These are phyloP conservation scores for Rostrohypoxylon terebratum DNA, from an alignment of 495 filamentous ascomycete genomes.

Conservation along the genomic window DNA sequence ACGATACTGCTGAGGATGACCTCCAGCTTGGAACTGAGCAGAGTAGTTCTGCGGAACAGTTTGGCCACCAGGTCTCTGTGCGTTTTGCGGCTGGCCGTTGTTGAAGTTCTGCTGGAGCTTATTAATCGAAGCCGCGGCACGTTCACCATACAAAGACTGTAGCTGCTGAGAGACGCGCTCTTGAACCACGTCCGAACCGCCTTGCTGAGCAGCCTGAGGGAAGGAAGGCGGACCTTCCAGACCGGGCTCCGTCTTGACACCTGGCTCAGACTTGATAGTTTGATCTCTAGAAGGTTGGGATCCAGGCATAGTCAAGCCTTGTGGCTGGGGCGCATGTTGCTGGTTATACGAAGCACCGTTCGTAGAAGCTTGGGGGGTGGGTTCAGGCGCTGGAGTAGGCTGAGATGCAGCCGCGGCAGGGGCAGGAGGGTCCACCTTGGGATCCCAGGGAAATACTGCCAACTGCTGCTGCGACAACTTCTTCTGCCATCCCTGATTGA, in stretches of 20 bases:
- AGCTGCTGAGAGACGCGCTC: constrained; percentile 60
- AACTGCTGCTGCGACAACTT: constrained; percentile 85
- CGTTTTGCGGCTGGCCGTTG: constrained; percentile 38
- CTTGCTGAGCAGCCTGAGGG: constrained; percentile 52
- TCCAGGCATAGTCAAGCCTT: constrained; percentile 51
- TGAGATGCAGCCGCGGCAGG: constrained; percentile 50
- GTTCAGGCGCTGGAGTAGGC: constrained; percentile 46
- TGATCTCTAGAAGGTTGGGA: constrained; percentile 55
- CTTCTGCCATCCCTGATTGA: constrained; percentile 86
- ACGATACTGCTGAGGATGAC: constrained; percentile 61
- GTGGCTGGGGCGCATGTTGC: constrained; percentile 51
- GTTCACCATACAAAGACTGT: constrained; percentile 75
- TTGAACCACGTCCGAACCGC: constrained; percentile 71
- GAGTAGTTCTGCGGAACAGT: constrained; percentile 48
- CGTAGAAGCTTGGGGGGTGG: constrained; percentile 43
- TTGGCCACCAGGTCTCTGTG: constrained; percentile 44
- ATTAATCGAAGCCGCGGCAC: constrained; percentile 76
- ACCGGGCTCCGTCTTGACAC: constrained; percentile 53
- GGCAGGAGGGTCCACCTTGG: constrained; percentile 67
- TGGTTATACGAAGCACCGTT: constrained; percentile 53
- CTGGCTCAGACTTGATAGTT: constrained; percentile 78
- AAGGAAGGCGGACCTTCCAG: constrained; percentile 44
- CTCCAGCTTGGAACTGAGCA: constrained; percentile 53
- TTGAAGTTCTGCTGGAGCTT: constrained; percentile 66
- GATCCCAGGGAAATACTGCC: constrained; percentile 96